phyloP scores from a whole-genome alignment of 1,284 basidiomycete genomes.

The Cryptococcus sp. region DNA sequence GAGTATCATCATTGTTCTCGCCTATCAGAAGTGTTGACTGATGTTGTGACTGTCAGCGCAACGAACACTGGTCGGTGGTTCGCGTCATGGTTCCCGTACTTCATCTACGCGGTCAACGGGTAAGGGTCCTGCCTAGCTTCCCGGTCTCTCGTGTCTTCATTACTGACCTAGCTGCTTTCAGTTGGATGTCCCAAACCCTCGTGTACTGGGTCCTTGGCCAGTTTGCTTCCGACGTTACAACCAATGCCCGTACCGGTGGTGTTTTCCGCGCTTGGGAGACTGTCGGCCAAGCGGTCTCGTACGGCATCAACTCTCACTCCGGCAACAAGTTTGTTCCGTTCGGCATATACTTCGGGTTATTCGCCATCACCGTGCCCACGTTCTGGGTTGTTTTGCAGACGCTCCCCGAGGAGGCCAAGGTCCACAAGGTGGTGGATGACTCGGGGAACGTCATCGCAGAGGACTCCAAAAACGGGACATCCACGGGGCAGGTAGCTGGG shows the following conservation, averaged over 20 bases:
- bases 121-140: too few relatives aligned
- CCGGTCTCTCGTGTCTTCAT: too few relatives aligned
- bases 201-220: constrained; percentile 31
- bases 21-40: too few relatives aligned
- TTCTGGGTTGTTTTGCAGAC: too few relatives aligned
- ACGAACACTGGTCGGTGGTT: background rate
- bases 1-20: too few relatives aligned
- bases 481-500: too few relatives aligned
- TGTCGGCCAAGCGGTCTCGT: constrained; percentile 22
- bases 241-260: constrained; percentile 20
- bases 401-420: too few relatives aligned
- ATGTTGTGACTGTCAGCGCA: background rate
- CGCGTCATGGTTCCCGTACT: background rate
- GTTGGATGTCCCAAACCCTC: constrained; percentile 1
- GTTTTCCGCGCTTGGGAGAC: constrained; percentile 25
- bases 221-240: constrained; percentile 16
- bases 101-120: background rate
- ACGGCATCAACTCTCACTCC: constrained; percentile 21
- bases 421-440: too few relatives aligned
- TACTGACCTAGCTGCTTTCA: background rate
- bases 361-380: too few relatives aligned
- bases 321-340: constrained; percentile 5
- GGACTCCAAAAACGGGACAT: too few relatives aligned
- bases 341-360: too few relatives aligned
- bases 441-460: too few relatives aligned